Evolutionary conservation across 306 rosid species (phyloP).

Genomic region (Cucumis cinereus): DNA sequence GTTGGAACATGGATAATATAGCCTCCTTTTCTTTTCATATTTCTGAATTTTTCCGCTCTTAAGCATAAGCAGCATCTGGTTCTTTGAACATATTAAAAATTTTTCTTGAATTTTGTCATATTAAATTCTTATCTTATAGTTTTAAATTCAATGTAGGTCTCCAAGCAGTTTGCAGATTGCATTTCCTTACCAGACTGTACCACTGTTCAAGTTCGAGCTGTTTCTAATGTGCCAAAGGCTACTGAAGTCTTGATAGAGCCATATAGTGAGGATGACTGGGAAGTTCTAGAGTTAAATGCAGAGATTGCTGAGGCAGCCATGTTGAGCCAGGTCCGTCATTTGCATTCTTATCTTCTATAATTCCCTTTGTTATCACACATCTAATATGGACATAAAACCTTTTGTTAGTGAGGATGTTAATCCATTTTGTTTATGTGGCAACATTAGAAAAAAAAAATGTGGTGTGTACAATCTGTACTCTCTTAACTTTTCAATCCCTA

Average conservation of each 20-base stretch:
- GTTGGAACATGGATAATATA: too few relatives aligned
- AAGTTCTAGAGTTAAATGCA: constrained; percentile 74
- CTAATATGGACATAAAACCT: background rate
- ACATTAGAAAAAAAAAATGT: background rate
- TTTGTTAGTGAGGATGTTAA: background rate
- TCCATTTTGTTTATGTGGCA: background rate
- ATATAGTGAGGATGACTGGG: constrained; percentile 85
- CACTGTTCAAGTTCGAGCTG: constrained; percentile 50
- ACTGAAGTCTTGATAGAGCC: constrained; percentile 61
- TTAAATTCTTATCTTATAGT: background rate
- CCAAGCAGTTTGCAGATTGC: constrained; percentile 75
- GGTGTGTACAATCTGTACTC: background rate
- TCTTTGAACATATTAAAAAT: background rate
- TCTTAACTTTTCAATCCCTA: background rate
- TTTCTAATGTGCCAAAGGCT: constrained; percentile 51
- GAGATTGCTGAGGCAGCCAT: constrained; percentile 72
- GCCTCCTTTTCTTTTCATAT: background rate
- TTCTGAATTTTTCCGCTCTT: background rate
- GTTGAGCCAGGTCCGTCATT: constrained; percentile 51
- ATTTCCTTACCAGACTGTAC: constrained; percentile 42
- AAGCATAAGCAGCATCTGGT: background rate
- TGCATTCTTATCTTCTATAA: background rate
- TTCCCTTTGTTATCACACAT: background rate
- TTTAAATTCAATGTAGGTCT: constrained; percentile 25
- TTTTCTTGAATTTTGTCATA: background rate